Percentiles rank a stretch among this genome's conserved stretches.
Conservation (phyloP, 371 early-diverging fungal species). For the Lichtheimia ramosa region DNA sequence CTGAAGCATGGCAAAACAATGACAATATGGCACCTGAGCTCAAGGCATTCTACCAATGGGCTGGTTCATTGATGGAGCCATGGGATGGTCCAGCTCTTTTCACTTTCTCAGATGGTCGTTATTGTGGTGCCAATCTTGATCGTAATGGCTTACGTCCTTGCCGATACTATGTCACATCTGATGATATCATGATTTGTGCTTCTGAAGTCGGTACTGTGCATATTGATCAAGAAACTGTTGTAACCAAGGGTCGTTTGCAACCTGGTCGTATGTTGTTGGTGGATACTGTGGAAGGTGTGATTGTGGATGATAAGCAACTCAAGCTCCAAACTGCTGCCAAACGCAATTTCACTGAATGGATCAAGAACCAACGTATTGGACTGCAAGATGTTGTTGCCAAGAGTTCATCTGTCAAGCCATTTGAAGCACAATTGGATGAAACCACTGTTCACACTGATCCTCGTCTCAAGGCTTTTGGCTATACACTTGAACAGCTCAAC, state of each 20-base stretch:
- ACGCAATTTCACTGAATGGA: slow-evolving; percentile 83
- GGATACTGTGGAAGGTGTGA: slow-evolving; percentile 88
- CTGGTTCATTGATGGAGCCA: slow-evolving; percentile 95
- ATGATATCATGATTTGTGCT: slow-evolving; percentile 95
- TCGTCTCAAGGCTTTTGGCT: slow-evolving; percentile 86
- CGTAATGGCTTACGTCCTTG: slow-evolving; percentile 97
- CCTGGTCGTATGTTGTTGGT: slow-evolving; percentile 97
- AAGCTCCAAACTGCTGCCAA: slow-evolving; percentile 73
- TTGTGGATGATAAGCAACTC: slow-evolving; percentile 90
- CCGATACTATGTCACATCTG: slow-evolving; percentile 89
- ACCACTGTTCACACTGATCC: slow-evolving; percentile 68
- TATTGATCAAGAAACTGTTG: slow-evolving; percentile 79
- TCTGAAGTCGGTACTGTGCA: slow-evolving; percentile 93
- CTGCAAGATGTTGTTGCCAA: slow-evolving; percentile 60
- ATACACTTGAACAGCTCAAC: slow-evolving; percentile 91
- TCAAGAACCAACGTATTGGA: slow-evolving; percentile 73
- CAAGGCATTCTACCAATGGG: slow-evolving; percentile 95
- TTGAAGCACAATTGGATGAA: slow-evolving; percentile 36
- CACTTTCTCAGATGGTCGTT: slow-evolving; percentile 95
- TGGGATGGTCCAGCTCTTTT: slow-evolving; percentile 98
- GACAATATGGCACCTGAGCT: slow-evolving; percentile 81
- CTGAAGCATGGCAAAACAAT: slow-evolving; percentile 97
- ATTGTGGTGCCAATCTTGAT: slow-evolving; percentile 93
- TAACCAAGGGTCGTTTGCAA: slow-evolving; percentile 91
- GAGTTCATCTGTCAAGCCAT: slow-evolving; percentile 12